phyloP scores from a whole-genome alignment of 345 rosid species.

The Chamaenerion angustifolium region DNA sequence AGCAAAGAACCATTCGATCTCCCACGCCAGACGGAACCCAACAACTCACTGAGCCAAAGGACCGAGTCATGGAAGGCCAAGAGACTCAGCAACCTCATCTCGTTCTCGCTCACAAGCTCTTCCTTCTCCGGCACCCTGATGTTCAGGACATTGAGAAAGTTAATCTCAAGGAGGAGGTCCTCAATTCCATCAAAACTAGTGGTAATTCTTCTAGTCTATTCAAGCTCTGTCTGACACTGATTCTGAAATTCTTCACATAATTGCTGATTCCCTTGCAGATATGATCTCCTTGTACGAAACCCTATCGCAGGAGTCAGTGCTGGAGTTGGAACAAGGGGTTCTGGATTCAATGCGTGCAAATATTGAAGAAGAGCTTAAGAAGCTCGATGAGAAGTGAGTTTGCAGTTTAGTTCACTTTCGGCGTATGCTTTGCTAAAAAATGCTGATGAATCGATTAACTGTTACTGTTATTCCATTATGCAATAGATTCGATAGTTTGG shows the following conservation, averaged over 20 bases:
- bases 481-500: too few relatives aligned
- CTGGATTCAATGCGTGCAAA: conserved; percentile 50
- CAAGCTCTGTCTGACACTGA: background rate
- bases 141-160: conserved; percentile 89
- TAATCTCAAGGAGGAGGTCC: conserved; percentile 72
- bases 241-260: background rate
- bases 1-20: too few relatives aligned
- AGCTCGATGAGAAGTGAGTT: conserved; percentile 82
- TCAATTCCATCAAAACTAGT: conserved; percentile 49
- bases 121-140: conserved; percentile 66
- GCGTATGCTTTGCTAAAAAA: background rate
- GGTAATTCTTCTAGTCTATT: conserved; percentile 22
- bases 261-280: conserved; percentile 23
- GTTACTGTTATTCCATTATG: background rate
- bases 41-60: too few relatives aligned
- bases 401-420: background rate
- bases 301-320: conserved; percentile 49
- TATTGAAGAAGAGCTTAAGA: conserved; percentile 74
- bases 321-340: conserved; percentile 57
- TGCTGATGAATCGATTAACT: background rate
- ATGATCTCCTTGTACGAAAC: conserved; percentile 82
- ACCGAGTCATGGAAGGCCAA: conserved; percentile 45
- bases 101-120: conserved; percentile 62
- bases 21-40: too few relatives aligned
- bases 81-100: conserved; percentile 86